Evolutionary conservation across 2,329 filamentous ascomycete species (phyloP), one percentile per base, ranked within the genome.

Genomic region (Sarocladium oryzae): DNA sequence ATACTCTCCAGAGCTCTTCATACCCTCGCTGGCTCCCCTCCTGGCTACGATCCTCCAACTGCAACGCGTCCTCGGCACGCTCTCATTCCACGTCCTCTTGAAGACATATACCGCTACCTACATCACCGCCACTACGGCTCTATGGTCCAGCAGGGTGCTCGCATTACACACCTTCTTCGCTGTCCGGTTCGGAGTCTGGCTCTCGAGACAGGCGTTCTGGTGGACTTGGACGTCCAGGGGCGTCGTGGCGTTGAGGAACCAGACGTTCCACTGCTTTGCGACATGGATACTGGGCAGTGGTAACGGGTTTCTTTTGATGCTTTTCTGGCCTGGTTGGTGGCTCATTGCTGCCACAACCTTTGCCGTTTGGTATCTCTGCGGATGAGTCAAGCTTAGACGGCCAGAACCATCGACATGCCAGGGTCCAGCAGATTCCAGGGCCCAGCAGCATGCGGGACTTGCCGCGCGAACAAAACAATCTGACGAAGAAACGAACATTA

Each of bases 261-360:
- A 72, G 56, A 55, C 78, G 51, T 73, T 74, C 51, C 74, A 74
- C 56, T 78, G 81, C 60, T 70, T 81, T 52, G 74, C 72, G 52
- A 65, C 72, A 46, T 68, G 75, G 48, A 65, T 81, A 33, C 68
- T 82, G 20, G 77, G 77, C 3, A 69, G 71, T 5, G 69, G 73
- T 21, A 79, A 79, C 55, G 59, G 64, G 26, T 41, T 81, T 51
- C 68, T 75, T 54, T 60, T 80, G 28, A 41, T 79, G 53, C 54
- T 81, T 55, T 77, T 82, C 56, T 82, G 78, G 78, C 78, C 78
- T 0, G 78, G 78, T 0, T 81, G 78, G 78, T 64, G 71, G 53
- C 54, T 80, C 24, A 53, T 81, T 26, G 72, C 59, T 2, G 61
- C 68, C 6, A 56, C 62, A n/a, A 54, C 61, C 2, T 65, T 69